Evolutionary conservation across 352 stramenopile genomes (phyloP).

Genomic region (Hyaloperonospora brassicae): DNA sequence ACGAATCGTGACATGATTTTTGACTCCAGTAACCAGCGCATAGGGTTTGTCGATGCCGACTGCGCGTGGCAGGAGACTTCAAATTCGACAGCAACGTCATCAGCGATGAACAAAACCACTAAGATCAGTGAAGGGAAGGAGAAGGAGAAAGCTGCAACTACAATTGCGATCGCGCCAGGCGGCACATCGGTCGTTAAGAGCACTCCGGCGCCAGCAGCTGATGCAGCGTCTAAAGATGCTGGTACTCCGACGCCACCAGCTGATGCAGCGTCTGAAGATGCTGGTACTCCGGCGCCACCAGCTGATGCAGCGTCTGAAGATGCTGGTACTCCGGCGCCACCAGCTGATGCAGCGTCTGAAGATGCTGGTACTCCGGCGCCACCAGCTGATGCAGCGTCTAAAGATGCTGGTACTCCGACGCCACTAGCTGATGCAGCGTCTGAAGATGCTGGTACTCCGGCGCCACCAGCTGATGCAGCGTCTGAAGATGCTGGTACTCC

Average conservation of each 20-base stretch:
- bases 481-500: too few species aligned
- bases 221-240: neutral
- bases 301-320: too few species aligned
- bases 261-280: constrained; percentile 6
- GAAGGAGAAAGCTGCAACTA: constrained; percentile 4
- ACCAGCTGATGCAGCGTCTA: too few species aligned
- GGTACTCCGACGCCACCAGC: constrained; percentile 5
- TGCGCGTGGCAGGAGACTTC: constrained; percentile 27
- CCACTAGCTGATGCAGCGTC: constrained; percentile 5
- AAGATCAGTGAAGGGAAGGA: constrained; percentile 11
- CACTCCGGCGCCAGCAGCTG: constrained; percentile 4
- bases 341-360: constrained; percentile 6
- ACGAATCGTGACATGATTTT: constrained; percentile 78
- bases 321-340: constrained; percentile 5
- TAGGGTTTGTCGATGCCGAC: constrained; percentile 71
- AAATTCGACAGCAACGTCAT: constrained; percentile 11
- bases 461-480: too few species aligned
- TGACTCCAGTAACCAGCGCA: constrained; percentile 54
- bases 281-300: neutral
- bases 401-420: constrained; percentile 2
- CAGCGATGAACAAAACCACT: constrained; percentile 4
- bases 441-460: constrained; percentile 2
- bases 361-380: neutral
- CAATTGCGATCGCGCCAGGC: constrained; percentile 10
- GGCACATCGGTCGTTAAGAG: constrained; percentile 5